Percentiles rank a stretch among this genome's conserved stretches.
Evolutionary conservation across 305 asterid genomes (phyloP).

Genomic region (Solanum chacoense): DNA sequence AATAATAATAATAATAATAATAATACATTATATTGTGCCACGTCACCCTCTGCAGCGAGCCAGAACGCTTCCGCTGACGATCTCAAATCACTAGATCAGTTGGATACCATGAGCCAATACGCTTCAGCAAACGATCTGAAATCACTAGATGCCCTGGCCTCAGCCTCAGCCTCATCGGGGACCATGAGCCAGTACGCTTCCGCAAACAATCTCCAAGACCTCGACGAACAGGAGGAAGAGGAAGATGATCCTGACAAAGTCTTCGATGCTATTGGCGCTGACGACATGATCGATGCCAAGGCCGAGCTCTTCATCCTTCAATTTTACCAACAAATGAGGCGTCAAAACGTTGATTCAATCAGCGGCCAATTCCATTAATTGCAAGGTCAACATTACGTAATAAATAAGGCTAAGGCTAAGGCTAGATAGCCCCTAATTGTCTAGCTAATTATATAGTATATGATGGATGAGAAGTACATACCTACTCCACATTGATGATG

Average conservation of each 20-base stretch:
- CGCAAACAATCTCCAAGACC: slow-evolving; percentile 46
- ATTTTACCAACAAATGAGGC: slow-evolving; percentile 46
- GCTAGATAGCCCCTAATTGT: not conserved
- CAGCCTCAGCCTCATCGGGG: not conserved
- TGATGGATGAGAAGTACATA: not conserved
- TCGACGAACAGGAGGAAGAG: slow-evolving; percentile 16
- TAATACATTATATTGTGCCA: not conserved
- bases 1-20: not conserved
- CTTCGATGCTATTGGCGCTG: slow-evolving; percentile 57
- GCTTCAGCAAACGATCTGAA: slow-evolving; percentile 56
- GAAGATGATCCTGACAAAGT: slow-evolving; percentile 49
- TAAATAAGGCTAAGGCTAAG: not conserved
- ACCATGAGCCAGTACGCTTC: slow-evolving; percentile 55
- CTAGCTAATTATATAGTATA: not conserved
- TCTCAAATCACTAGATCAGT: not conserved
- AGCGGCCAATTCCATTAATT: not conserved
- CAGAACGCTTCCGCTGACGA: not conserved
- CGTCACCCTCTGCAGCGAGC: slow-evolving; percentile 9
- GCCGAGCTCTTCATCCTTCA: slow-evolving; percentile 77
- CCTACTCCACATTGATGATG: not conserved
- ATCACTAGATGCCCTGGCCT: slow-evolving; percentile 19
- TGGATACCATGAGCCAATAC: slow-evolving; percentile 33
- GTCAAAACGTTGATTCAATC: slow-evolving; percentile 19
- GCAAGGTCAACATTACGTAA: not conserved
- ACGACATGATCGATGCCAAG: slow-evolving; percentile 65